Evolutionary conservation across 2,329 filamentous ascomycete genomes (phyloP), one percentile per base, ranked within the genome.

Genomic region (Colletotrichum musicola): DNA sequence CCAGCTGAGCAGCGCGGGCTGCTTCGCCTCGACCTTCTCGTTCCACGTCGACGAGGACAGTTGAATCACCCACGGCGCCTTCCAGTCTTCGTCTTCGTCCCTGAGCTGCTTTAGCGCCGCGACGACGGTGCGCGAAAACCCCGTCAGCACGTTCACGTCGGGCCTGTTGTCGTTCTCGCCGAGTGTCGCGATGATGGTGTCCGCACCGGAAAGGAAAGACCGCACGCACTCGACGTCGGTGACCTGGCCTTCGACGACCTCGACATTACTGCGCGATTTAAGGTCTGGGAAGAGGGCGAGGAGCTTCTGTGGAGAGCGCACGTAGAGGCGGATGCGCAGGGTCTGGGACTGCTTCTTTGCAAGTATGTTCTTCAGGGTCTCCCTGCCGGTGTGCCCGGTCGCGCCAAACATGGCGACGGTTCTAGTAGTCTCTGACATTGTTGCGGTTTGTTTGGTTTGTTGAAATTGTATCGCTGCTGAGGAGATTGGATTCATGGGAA

Each of bases 111-210:
- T 61, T 6, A 69, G 50, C 1, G 62, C 62, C 1, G 55, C 22
- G 16, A 56, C 50, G 25, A 69, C 59, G 10, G 55, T 61, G 5
- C 20, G 46, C 13, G 66, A 61, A 1, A 30, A 30, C 6, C 66
- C 62, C 12, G 53, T 25, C 9, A 69, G 49, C 3, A 69, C 66
- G 7, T 50, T 30, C 2, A 69, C 44, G 2, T 30, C 50, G 1
- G 66, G 66, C 13, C 22, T 51, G 16, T 69, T 69, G 16, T 66
- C 62, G 44, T 69, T 69, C 4, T 69, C 66, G 35, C 66, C 66
- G 4, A 69, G 50, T 1, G 66, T 44, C n/a, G 62, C 60, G 20
- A 66, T 60, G 42, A 69, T 46, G 20, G 62, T 69, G n/a, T 61
- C 66, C 10, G 55, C 62, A 20, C 62, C 55, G 6, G 35, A 22